These are phyloP conservation scores for Ascochyta lentis DNA, from an alignment of 2,329 filamentous ascomycete genomes.

Conservation along the genomic window DNA sequence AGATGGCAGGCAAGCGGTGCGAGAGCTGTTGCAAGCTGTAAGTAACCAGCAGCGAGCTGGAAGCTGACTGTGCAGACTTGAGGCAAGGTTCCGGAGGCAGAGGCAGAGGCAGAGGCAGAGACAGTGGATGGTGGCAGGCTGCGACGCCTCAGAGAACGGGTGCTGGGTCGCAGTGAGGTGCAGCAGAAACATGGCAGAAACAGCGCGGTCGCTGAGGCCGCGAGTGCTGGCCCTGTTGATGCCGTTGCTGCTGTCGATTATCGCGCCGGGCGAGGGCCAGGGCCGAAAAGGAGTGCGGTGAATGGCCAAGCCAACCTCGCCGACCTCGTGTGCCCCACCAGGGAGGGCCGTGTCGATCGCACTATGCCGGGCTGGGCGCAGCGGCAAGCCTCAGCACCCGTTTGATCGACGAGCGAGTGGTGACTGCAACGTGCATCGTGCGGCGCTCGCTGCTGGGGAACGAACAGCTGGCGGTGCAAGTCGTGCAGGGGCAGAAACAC, in stretches of 20 bases:
- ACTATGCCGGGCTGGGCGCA: conserved; percentile 34
- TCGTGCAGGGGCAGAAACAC: conserved; percentile 17
- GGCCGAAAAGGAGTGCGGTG: conserved; percentile 35
- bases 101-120: not conserved
- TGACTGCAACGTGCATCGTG: conserved; percentile 43
- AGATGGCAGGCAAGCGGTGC: conserved; percentile 27
- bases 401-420: conserved; percentile 47
- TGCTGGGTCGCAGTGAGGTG: conserved; percentile 10
- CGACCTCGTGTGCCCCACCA: conserved; percentile 42
- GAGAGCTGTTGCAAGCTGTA: conserved; percentile 14
- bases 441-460: conserved; percentile 27
- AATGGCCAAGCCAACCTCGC: conserved; percentile 44
- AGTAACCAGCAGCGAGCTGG: not conserved
- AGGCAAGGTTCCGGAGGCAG: conserved; percentile 3
- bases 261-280: conserved; percentile 30
- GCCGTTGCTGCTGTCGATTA: conserved; percentile 3
- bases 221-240: conserved; percentile 21
- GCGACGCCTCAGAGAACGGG: conserved; percentile 13
- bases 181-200: conserved; percentile 17
- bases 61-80: conserved; percentile 6
- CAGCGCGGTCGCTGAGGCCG: conserved; percentile 4
- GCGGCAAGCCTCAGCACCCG: conserved; percentile 45
- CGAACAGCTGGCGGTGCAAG: conserved; percentile 12
- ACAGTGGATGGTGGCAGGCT: not conserved
- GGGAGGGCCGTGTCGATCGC: conserved; percentile 38